Evolutionary conservation across 192 early-diverging fungal species (phyloP).

Genomic region (Physocladia obscura): DNA sequence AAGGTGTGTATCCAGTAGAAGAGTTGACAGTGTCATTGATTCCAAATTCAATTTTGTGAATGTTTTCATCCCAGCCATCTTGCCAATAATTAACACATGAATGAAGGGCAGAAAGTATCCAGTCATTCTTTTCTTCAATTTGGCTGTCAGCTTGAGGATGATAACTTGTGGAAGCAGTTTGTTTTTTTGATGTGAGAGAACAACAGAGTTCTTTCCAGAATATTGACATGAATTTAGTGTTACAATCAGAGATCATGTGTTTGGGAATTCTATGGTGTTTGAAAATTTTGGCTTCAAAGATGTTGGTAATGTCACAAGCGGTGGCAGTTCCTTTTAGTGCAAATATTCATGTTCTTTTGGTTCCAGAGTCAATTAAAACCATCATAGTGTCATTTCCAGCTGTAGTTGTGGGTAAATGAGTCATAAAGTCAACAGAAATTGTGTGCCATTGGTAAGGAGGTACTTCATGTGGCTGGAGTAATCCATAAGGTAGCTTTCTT

Average conservation of each 20-base stretch:
- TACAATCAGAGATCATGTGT: slow-evolving; percentile 46
- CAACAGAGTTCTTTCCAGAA: slow-evolving; percentile 36
- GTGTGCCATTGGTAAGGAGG: slow-evolving; percentile 36
- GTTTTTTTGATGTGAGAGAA: neutral
- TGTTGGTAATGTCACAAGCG: neutral
- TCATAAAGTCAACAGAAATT: slow-evolving; percentile 50
- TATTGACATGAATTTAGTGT: slow-evolving; percentile 36
- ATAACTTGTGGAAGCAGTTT: neutral
- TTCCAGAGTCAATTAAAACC: slow-evolving; percentile 51
- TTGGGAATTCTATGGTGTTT: slow-evolving; percentile 33
- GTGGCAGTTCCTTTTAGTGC: neutral
- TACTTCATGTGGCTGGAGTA: slow-evolving; percentile 34
- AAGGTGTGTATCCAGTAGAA: slow-evolving; percentile 27
- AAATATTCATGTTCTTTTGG: slow-evolving; percentile 32
- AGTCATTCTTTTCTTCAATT: slow-evolving; percentile 28
- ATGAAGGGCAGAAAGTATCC: slow-evolving; percentile 25
- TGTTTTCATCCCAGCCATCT: neutral
- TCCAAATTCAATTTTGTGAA: slow-evolving; percentile 19
- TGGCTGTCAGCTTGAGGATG: slow-evolving; percentile 26
- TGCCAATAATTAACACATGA: slow-evolving; percentile 38
- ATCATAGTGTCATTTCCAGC: slow-evolving; percentile 32
- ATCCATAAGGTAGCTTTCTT: slow-evolving; percentile 38
- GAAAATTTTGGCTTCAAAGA: neutral
- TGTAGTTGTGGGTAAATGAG: slow-evolving; percentile 16
- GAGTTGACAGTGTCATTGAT: slow-evolving; percentile 52